These are phyloP conservation scores for Malus hybrid DNA, from an alignment of 331 rosid species.

Conservation along the genomic window DNA sequence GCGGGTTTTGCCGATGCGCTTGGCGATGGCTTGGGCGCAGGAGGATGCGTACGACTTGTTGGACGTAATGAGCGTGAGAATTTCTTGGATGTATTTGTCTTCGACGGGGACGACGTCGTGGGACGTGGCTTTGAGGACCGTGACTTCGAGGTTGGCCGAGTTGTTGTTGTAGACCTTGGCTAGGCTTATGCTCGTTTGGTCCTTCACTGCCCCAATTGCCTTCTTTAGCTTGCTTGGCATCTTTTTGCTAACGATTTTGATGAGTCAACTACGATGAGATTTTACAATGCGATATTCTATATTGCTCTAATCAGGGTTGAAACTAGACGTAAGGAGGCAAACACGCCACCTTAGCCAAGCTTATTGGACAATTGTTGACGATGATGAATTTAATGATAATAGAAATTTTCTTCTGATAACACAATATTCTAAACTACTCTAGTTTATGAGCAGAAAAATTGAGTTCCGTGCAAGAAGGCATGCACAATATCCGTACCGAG, in stretches of 20 bases:
- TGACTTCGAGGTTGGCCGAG: constrained; percentile 53
- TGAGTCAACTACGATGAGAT: too few relatives aligned
- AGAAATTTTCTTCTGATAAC: too few relatives aligned
- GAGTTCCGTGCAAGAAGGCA: too few relatives aligned
- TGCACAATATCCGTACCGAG: too few relatives aligned
- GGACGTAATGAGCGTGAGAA: constrained; percentile 42
- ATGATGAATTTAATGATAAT: too few relatives aligned
- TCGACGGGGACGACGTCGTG: constrained; percentile 62
- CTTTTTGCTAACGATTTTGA: background rate
- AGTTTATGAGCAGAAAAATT: too few relatives aligned
- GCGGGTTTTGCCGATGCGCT: constrained; percentile 50
- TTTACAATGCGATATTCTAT: too few relatives aligned
- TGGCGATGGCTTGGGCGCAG: constrained; percentile 62
- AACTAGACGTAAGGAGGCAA: too few relatives aligned
- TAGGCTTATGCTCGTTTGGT: constrained; percentile 86
- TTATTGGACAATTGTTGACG: too few relatives aligned
- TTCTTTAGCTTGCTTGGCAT: constrained; percentile 88
- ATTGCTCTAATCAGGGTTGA: too few relatives aligned
- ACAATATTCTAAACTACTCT: too few relatives aligned
- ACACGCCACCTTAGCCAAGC: too few relatives aligned
- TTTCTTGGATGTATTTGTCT: constrained; percentile 51
- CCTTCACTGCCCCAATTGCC: constrained; percentile 87
- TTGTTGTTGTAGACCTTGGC: constrained; percentile 48
- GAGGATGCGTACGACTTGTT: constrained; percentile 44
- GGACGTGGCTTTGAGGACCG: constrained; percentile 63